A percentile compares a stretch with the other conserved stretches of the same genome.
Conservation (phyloP, 2,329 filamentous ascomycete genomes). For the Neonectria hederae region DNA sequence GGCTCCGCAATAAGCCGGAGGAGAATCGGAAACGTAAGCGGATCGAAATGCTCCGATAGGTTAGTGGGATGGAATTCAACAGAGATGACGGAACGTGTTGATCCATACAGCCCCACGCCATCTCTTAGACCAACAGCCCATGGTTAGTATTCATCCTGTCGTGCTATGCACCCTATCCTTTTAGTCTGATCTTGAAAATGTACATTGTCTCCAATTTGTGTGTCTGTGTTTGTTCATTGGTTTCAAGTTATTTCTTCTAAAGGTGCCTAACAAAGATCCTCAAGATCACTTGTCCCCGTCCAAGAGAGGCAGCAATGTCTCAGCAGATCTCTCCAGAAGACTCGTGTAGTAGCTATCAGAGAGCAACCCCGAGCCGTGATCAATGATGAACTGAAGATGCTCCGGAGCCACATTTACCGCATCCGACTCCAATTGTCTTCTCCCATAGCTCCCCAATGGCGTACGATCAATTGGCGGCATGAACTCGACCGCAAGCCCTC, state of each 20-base stretch:
- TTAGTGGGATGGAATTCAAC: not conserved
- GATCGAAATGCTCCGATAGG: not conserved
- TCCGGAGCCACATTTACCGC: constrained; percentile 21
- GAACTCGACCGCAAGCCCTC: constrained; percentile 28
- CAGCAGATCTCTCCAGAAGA: constrained; percentile 20
- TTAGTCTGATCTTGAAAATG: too few species aligned
- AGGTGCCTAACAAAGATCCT: not conserved
- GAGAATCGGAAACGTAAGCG: not conserved
- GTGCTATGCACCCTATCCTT: too few species aligned
- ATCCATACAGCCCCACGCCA: not conserved
- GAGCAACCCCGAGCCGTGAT: constrained; percentile 28
- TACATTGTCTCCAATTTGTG: not conserved
- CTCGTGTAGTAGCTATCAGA: constrained; percentile 28
- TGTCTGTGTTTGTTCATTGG: not conserved
- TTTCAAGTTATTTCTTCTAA: too few species aligned
- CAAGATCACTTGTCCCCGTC: not conserved
- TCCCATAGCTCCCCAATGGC: constrained; percentile 21
- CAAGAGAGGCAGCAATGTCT: constrained; percentile 21
- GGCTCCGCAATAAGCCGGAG: not conserved
- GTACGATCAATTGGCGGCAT: constrained; percentile 36
- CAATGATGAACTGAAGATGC: constrained; percentile 31
- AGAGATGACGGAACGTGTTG: not conserved
- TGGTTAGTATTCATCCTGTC: not conserved
- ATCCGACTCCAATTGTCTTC: constrained; percentile 23
- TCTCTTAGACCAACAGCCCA: not conserved